phyloP scores from a whole-genome alignment of 164 flowering plant genomes.

The Aristolochia contorta region DNA sequence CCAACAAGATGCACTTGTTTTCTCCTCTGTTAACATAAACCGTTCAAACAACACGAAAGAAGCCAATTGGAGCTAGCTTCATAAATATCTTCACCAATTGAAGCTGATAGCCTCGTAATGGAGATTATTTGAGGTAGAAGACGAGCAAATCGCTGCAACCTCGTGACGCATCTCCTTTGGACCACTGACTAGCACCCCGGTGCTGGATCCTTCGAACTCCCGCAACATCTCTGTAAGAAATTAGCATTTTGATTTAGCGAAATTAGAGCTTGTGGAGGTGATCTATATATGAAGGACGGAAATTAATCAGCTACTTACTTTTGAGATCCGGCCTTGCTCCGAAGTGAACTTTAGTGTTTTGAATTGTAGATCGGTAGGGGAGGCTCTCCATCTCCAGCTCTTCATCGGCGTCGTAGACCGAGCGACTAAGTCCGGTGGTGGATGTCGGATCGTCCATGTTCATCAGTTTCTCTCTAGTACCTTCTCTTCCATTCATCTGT shows the following conservation, averaged over 20 bases:
- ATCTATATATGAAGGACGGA: too few species aligned
- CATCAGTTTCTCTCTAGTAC: conserved; percentile 34
- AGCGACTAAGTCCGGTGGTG: neutral
- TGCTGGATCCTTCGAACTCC: conserved; percentile 29
- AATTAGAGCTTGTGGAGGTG: neutral
- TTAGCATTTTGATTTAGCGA: neutral
- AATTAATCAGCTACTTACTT: conserved; percentile 16
- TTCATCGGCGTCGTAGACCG: conserved; percentile 15
- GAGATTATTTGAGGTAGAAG: conserved; percentile 25
- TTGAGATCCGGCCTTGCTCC: conserved; percentile 65
- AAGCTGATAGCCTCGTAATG: conserved; percentile 65
- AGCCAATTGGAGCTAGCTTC: too few species aligned
- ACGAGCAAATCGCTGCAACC: conserved; percentile 51
- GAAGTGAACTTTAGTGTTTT: conserved; percentile 47
- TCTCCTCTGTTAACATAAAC: too few species aligned
- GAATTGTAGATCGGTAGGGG: conserved; percentile 39
- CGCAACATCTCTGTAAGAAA: conserved; percentile 33
- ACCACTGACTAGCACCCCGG: conserved; percentile 49
- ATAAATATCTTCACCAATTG: conserved; percentile 40
- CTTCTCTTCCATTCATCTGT: conserved; percentile 29
- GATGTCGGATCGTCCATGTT: conserved; percentile 21
- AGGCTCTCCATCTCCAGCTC: conserved; percentile 65
- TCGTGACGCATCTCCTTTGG: conserved; percentile 50
- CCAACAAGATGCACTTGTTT: too few species aligned
- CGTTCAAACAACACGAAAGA: too few species aligned